These are phyloP conservation scores for Alternaria ventricosa DNA, from an alignment of 2,329 filamentous ascomycete genomes.

Conservation along the genomic window DNA sequence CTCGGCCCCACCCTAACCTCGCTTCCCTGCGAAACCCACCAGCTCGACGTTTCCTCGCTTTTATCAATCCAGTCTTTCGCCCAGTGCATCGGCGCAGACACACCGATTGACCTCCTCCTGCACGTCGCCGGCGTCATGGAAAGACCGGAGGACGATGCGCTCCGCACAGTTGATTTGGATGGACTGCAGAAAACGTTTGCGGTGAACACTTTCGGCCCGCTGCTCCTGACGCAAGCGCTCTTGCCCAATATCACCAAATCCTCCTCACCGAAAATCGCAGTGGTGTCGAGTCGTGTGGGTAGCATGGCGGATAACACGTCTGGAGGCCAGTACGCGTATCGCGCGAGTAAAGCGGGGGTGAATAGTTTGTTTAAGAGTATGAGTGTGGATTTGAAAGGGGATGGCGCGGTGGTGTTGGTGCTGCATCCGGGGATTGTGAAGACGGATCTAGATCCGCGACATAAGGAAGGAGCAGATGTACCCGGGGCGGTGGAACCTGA, in stretches of 20 bases:
- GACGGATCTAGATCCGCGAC: conserved; percentile 30
- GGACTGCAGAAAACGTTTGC: conserved; percentile 49
- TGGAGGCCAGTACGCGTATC: conserved; percentile 54
- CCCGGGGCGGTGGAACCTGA: conserved; percentile 54
- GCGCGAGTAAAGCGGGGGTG: conserved; percentile 54
- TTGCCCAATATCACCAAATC: conserved; percentile 50
- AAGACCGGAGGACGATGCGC: conserved; percentile 39
- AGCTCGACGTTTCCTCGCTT: conserved; percentile 31
- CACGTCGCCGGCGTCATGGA: conserved; percentile 48
- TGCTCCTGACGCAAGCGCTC: conserved; percentile 54
- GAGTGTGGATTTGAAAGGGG: conserved; percentile 50
- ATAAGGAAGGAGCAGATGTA: conserved; percentile 34
- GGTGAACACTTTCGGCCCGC: conserved; percentile 54
- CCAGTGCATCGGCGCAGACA: conserved; percentile 28
- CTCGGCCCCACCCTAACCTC: conserved; percentile 39
- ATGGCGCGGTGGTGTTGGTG: conserved; percentile 50
- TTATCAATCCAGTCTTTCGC: not conserved
- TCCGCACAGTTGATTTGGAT: conserved; percentile 38
- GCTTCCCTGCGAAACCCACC: conserved; percentile 33
- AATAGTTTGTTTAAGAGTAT: conserved; percentile 55
- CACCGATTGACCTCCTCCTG: conserved; percentile 46
- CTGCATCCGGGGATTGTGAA: conserved; percentile 55
- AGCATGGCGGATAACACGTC: conserved; percentile 52
- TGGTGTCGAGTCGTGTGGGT: conserved; percentile 54
- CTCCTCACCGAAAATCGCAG: conserved; percentile 45